A percentile compares a stretch with the other conserved stretches of the same genome.
These are phyloP conservation scores for Ophiostoma montium DNA, from an alignment of 2,329 filamentous ascomycete genomes.

Conservation along the genomic window DNA sequence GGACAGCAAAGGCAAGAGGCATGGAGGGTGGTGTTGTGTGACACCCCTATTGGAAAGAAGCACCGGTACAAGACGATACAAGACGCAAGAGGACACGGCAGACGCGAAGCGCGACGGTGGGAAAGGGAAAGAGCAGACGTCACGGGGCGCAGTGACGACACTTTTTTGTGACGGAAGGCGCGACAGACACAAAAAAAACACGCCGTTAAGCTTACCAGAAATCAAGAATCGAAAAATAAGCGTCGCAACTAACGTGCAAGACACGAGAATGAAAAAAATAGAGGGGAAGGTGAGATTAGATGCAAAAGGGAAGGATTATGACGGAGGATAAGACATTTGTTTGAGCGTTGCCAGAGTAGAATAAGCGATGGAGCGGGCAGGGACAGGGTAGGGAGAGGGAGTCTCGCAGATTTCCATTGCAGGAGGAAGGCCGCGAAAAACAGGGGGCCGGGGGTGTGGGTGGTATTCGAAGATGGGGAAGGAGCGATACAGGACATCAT, in stretches of 20 bases:
- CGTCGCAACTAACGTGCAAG: background rate
- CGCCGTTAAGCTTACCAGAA: background rate
- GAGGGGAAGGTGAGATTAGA: background rate
- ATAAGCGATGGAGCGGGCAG: background rate
- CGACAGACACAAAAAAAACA: background rate
- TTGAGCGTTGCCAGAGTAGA: background rate
- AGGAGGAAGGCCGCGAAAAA: background rate
- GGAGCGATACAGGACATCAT: background rate
- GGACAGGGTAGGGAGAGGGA: background rate
- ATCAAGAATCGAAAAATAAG: background rate
- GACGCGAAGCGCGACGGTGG: background rate
- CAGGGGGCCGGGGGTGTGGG: background rate
- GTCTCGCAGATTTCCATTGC: no score
- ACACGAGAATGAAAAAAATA: background rate
- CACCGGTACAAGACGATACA: background rate
- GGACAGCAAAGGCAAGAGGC: background rate
- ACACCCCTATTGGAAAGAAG: slow-evolving; percentile 8
- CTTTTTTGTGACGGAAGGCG: background rate
- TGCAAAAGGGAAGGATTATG: background rate
- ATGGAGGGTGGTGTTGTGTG: slow-evolving; percentile 11
- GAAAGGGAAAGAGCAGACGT: background rate
- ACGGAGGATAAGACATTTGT: background rate
- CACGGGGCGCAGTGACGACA: no score
- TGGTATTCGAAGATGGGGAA: background rate
- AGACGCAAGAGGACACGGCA: background rate